Conservation (phyloP, 768 basidiomycete genomes). For the Mycena venus region DNA sequence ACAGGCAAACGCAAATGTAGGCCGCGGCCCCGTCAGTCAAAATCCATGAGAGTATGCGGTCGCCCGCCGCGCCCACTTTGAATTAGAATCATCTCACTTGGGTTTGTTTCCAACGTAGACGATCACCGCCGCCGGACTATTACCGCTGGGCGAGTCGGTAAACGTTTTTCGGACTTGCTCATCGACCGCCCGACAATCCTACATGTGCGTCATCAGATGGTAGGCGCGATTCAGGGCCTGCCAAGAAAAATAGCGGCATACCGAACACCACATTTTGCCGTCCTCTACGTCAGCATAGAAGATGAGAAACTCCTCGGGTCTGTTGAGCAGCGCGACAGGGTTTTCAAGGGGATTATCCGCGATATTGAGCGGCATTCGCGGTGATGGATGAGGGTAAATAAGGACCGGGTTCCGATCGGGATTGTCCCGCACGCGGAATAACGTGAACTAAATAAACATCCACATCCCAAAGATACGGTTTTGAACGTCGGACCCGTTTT, state of each 20-base stretch:
- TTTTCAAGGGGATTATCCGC: conserved; percentile 51
- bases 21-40: too few species aligned
- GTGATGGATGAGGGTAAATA: not conserved
- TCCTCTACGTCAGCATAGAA: conserved; percentile 79
- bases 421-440: too few species aligned
- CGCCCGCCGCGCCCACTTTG: too few species aligned
- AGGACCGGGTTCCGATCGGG: too few species aligned
- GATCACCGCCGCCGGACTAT: conserved; percentile 67
- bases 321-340: conserved; percentile 51
- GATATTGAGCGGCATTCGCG: conserved; percentile 71
- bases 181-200: conserved; percentile 81
- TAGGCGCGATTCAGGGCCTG: not conserved
- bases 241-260: conserved; percentile 46
- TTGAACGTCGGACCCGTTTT: too few species aligned
- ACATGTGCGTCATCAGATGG: conserved; percentile 3
- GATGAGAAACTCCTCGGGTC: conserved; percentile 69
- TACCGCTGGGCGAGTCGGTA: conserved; percentile 35
- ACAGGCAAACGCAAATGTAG: too few species aligned
- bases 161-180: conserved; percentile 66
- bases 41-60: too few species aligned
- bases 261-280: conserved; percentile 80
- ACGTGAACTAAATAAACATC: too few species aligned
- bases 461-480: too few species aligned
- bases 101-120: conserved; percentile 77
- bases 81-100: too few species aligned